Conservation (phyloP, 2,329 filamentous ascomycete species). For the Pestalotiopsis fici region DNA sequence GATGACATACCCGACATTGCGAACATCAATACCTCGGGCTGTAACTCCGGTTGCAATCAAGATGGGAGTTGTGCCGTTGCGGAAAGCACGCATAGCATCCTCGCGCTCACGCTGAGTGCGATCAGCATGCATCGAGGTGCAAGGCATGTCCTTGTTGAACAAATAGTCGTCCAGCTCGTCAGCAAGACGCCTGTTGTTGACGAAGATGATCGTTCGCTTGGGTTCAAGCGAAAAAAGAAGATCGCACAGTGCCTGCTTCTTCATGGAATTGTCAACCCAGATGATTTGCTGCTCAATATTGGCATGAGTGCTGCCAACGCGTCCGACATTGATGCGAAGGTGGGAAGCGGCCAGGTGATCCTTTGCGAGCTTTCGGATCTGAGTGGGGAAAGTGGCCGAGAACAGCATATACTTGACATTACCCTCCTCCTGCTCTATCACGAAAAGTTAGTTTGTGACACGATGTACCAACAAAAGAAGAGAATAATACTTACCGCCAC, state of each 20-base stretch:
- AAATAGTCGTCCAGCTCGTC: conserved; percentile 88
- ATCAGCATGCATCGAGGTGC: conserved; percentile 84
- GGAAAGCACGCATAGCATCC: conserved; percentile 86
- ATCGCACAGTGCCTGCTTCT: conserved; percentile 71
- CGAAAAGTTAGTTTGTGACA: conserved; percentile 22
- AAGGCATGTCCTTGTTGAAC: conserved; percentile 77
- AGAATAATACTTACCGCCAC: conserved; percentile 66
- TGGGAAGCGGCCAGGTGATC: conserved; percentile 74
- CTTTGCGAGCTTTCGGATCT: conserved; percentile 73
- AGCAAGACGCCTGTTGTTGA: conserved; percentile 76
- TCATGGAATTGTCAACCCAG: conserved; percentile 64
- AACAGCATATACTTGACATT: conserved; percentile 78
- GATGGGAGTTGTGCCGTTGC: conserved; percentile 72
- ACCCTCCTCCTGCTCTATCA: conserved; percentile 72
- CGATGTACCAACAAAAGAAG: neutral
- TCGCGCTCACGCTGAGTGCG: conserved; percentile 91
- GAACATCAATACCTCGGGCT: conserved; percentile 86
- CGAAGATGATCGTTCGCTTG: conserved; percentile 84
- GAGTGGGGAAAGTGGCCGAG: conserved; percentile 89
- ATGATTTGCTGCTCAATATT: conserved; percentile 83
- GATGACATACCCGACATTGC: conserved; percentile 86
- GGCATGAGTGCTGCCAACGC: conserved; percentile 76
- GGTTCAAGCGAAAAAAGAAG: conserved; percentile 71
- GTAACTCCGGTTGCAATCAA: conserved; percentile 84
- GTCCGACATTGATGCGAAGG: conserved; percentile 82